Evolutionary conservation across 2,329 filamentous ascomycete genomes (phyloP).

Genomic region (Aspergillus sp.): DNA sequence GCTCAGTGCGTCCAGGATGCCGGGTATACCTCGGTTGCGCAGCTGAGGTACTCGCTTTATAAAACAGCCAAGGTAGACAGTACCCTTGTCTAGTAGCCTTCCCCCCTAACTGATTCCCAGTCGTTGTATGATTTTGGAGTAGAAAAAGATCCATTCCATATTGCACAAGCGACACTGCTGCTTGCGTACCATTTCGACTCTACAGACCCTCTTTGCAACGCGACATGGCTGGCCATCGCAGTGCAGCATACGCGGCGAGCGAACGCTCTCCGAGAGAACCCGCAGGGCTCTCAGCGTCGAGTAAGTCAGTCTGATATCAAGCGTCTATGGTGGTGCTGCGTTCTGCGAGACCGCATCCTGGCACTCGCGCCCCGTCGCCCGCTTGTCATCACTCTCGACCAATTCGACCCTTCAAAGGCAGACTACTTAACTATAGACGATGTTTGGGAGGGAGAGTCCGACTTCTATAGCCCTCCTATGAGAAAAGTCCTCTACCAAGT

Average conservation of each 20-base stretch:
- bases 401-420: neutral
- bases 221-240: neutral
- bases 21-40: neutral
- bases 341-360: neutral
- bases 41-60: neutral
- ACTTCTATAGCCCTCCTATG: neutral
- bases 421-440: neutral
- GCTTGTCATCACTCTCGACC: neutral
- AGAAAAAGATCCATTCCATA: neutral
- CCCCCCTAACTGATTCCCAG: neutral
- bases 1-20: neutral
- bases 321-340: neutral
- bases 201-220: neutral
- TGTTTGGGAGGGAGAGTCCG: neutral
- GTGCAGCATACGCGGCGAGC: neutral
- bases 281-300: no score
- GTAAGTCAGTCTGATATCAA: neutral
- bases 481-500: neutral
- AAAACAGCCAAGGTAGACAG: neutral
- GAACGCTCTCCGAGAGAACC: neutral
- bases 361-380: neutral
- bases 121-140: neutral
- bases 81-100: neutral
- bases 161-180: neutral
- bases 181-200: neutral